phyloP scores from a whole-genome alignment of 2,329 filamentous ascomycete genomes.

The Xylaria sp. region DNA sequence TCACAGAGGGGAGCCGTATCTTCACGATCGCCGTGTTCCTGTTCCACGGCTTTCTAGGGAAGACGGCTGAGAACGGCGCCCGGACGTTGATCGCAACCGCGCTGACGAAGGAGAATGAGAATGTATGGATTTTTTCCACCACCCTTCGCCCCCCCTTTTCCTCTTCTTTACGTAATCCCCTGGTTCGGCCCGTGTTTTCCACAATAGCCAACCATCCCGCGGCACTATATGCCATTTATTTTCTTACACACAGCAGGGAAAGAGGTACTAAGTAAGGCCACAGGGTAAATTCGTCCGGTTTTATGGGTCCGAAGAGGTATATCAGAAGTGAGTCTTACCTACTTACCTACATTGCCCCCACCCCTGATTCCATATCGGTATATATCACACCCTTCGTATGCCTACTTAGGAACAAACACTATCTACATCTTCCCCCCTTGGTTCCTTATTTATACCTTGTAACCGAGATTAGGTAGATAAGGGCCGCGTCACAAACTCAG shows the following conservation, averaged over 20 bases:
- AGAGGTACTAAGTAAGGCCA: conserved; percentile 7
- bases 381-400: neutral
- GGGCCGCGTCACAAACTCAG: neutral
- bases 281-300: conserved; percentile 44
- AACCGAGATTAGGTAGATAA: neutral
- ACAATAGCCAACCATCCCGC: neutral
- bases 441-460: neutral
- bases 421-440: neutral
- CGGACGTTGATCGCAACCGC: conserved; percentile 41
- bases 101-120: conserved; percentile 40
- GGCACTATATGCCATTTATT: neutral
- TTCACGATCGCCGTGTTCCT: conserved; percentile 25
- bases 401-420: no score
- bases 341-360: neutral
- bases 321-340: conserved; percentile 36
- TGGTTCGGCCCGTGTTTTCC: neutral
- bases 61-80: conserved; percentile 44
- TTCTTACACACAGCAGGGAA: neutral
- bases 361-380: neutral
- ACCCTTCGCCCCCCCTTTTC: neutral
- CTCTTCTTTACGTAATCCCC: neutral
- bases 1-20: conserved; percentile 18
- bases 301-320: conserved; percentile 40
- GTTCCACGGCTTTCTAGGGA: conserved; percentile 38
- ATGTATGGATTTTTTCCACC: conserved; percentile 38